Evolutionary conservation across 352 stramenopile genomes (phyloP).

Genomic region (Pythium monospermum): DNA sequence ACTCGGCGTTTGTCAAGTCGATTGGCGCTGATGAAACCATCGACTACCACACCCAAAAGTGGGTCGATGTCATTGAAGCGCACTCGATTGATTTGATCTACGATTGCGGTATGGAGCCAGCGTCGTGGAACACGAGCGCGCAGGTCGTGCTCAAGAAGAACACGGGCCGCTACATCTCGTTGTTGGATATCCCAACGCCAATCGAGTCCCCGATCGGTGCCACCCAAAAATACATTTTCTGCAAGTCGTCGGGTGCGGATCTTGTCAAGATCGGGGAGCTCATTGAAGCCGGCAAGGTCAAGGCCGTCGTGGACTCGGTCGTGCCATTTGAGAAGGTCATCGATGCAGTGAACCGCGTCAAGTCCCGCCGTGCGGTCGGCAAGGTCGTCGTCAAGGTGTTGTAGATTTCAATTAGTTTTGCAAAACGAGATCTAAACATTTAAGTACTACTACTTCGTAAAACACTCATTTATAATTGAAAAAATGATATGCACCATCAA

Average conservation of each 20-base stretch:
- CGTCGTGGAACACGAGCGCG: slow-evolving; percentile 30
- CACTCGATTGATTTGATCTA: slow-evolving; percentile 25
- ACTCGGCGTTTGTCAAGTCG: slow-evolving; percentile 30
- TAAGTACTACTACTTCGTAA: too few species aligned
- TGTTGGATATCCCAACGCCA: slow-evolving; percentile 26
- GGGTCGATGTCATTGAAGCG: slow-evolving; percentile 23
- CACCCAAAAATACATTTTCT: slow-evolving; percentile 12
- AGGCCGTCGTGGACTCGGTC: slow-evolving; percentile 33
- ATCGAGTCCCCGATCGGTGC: slow-evolving; percentile 57
- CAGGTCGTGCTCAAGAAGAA: slow-evolving; percentile 33
- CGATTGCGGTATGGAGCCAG: slow-evolving; percentile 24
- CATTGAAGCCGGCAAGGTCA: slow-evolving; percentile 36
- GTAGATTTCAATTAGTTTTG: too few species aligned
- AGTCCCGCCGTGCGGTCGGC: slow-evolving; percentile 37
- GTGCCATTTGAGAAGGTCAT: slow-evolving; percentile 43
- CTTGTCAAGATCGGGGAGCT: slow-evolving; percentile 35
- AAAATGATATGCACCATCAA: too few species aligned
- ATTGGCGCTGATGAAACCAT: slow-evolving; percentile 37
- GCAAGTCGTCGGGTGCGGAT: slow-evolving; percentile 19
- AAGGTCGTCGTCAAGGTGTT: slow-evolving; percentile 22
- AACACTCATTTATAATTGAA: too few species aligned
- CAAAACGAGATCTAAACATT: too few species aligned
- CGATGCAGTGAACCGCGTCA: slow-evolving; percentile 39
- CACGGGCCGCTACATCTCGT: slow-evolving; percentile 34
- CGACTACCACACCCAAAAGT: slow-evolving; percentile 42